Evolutionary conservation across 2,329 filamentous ascomycete species (phyloP), one percentile per base, ranked within the genome.

Genomic region (Aspergillus awamori): DNA sequence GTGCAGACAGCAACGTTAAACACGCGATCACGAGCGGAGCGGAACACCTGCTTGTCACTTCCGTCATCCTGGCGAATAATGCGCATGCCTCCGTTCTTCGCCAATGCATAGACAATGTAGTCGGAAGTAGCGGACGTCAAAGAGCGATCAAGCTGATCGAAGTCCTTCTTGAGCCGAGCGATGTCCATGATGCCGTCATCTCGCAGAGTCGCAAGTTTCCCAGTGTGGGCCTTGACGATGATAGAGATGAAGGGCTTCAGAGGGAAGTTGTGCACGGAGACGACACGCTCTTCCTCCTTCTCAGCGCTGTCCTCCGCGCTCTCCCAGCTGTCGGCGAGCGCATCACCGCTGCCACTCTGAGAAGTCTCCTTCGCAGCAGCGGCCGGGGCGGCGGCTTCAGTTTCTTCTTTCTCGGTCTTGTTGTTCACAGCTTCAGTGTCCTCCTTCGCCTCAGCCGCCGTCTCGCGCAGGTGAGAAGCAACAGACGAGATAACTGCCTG

Each of bases 221-320:
- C 69, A 41, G 71, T 53, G 56, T 70, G 65, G 20, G 74, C 64
- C 56, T 78, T 78, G 69, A 98, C 86, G 11, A 86, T 88, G 72
- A 99, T 95, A 20, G 93, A 90, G 66, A 96, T 93, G 84, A 96
- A 99, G 4, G 95, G 95, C 76, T 90, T 92, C 89, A 99, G 92
- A 15, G 95, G 95, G 76, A 99, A 97, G 76, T 96, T 96, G 81
- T 91, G 95, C 51, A 98, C 93, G 73, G 86, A 89, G 66, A 97
- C 87, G 26, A 87, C 83, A 49, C 83, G 80, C 4, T 86, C 77
- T 55, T 87, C 84, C 61, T 88, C 87, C 67, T 89, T 87, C 74
- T 92, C 90, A 36, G 86, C 84, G 51, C 72, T 71, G 58, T 86
- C 86, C 70, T 93, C 92, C 4, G 90, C 91, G 65, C 89, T 96